Conservation (phyloP, 2,329 filamentous ascomycete genomes). For the Venturia oleaginea region DNA sequence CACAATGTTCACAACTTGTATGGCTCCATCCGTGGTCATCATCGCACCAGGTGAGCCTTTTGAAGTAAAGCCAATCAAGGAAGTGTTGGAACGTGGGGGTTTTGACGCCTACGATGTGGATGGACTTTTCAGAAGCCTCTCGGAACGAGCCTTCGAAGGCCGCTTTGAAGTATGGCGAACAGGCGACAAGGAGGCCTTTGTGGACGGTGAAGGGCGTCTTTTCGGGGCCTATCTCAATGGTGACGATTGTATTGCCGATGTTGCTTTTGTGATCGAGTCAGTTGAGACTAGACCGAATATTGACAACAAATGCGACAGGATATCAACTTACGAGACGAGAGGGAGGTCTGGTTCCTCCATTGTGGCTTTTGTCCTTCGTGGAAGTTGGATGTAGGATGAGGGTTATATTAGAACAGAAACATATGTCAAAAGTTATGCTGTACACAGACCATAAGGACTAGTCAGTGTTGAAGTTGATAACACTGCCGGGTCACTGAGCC, state of each 20-base stretch:
- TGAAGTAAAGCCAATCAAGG: slow-evolving; percentile 4
- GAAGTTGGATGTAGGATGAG: too few species aligned
- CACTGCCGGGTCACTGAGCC: too few species aligned
- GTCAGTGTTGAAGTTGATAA: too few species aligned
- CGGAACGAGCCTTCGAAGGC: neutral
- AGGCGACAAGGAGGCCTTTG: slow-evolving; percentile 1
- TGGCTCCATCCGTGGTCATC: too few species aligned
- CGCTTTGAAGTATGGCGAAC: neutral
- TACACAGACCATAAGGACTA: too few species aligned
- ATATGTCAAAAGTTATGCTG: too few species aligned
- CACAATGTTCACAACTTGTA: neutral
- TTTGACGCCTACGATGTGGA: neutral
- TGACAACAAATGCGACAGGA: neutral
- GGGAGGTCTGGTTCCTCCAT: neutral
- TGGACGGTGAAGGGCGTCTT: neutral
- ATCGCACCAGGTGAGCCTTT: neutral
- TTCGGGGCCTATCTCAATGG: neutral
- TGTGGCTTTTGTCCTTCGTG: neutral
- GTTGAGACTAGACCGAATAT: neutral
- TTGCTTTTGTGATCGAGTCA: neutral
- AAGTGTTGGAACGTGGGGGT: neutral
- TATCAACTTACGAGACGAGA: neutral
- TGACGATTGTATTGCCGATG: neutral
- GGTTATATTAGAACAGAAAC: too few species aligned
- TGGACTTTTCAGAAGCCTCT: neutral